These are phyloP conservation scores for Turritis glabra DNA, from an alignment of 345 rosid genomes.

Conservation along the genomic window DNA sequence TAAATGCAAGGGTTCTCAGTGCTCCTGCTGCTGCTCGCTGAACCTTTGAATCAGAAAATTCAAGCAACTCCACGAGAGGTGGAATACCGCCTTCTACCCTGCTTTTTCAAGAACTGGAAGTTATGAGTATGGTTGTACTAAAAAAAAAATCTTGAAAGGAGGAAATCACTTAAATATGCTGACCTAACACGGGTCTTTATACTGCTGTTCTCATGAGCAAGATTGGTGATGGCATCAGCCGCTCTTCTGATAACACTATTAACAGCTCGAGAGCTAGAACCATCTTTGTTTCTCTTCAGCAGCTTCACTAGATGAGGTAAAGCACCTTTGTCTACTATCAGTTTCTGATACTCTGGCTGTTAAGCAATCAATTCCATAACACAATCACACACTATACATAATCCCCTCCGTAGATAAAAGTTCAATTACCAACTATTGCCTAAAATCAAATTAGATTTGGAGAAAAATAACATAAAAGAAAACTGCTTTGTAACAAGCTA, in stretches of 20 bases:
- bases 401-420: neutral
- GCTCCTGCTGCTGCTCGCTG: slow-evolving; percentile 99
- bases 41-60: slow-evolving; percentile 80
- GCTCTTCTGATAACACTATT: slow-evolving; percentile 94
- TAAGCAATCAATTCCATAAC: slow-evolving; percentile 36
- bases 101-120: slow-evolving; percentile 33
- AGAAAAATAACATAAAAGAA: slow-evolving; percentile 1
- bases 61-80: slow-evolving; percentile 94
- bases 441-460: neutral
- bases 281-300: slow-evolving; percentile 71
- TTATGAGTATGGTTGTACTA: slow-evolving; percentile 27
- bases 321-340: slow-evolving; percentile 92
- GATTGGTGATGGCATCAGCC: slow-evolving; percentile 98
- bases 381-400: slow-evolving; percentile 18
- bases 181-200: slow-evolving; percentile 97
- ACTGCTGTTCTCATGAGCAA: slow-evolving; percentile 96
- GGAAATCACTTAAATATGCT: slow-evolving; percentile 33
- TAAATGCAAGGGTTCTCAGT: slow-evolving; percentile 91
- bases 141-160: slow-evolving; percentile 6
- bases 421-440: neutral
- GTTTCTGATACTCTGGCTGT: slow-evolving; percentile 99
- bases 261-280: slow-evolving; percentile 67
- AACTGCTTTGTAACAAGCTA: slow-evolving; percentile 5
- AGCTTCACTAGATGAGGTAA: slow-evolving; percentile 77
- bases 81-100: slow-evolving; percentile 98